Evolutionary conservation across 495 filamentous ascomycete genomes (phyloP).

Genomic region (Paragyromitra xinjiangensis): DNA sequence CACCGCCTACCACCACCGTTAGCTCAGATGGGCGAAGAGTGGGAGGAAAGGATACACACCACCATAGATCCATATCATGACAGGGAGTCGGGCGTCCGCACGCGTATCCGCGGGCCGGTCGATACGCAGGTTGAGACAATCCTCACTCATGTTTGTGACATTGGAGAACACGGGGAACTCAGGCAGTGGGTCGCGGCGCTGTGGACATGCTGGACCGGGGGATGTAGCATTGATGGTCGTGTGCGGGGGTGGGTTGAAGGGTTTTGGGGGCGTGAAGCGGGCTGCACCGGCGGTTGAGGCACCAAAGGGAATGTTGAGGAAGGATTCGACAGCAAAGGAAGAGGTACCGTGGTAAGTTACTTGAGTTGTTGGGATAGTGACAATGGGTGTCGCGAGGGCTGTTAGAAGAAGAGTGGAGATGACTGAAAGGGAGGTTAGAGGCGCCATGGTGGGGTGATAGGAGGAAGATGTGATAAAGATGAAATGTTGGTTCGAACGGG

Average conservation of each 20-base stretch:
- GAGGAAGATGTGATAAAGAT: background rate
- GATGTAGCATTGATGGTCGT: background rate
- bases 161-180: background rate
- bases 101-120: slow-evolving; percentile 10
- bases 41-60: background rate
- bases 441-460: background rate
- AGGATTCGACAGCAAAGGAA: slow-evolving; percentile 61
- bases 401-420: background rate
- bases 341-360: slow-evolving; percentile 11
- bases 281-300: slow-evolving; percentile 35
- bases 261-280: slow-evolving; percentile 2
- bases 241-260: background rate
- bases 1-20: background rate
- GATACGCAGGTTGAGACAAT: slow-evolving; percentile 25
- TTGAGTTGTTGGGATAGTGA: background rate
- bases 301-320: slow-evolving; percentile 64
- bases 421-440: background rate
- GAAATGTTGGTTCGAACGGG: background rate
- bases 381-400: background rate
- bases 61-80: slow-evolving; percentile 34
- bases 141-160: slow-evolving; percentile 9
- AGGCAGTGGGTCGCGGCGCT: slow-evolving; percentile 14
- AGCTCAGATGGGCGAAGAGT: background rate
- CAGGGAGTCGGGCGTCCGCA: slow-evolving; percentile 10
- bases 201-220: slow-evolving; percentile 10